Evolutionary conservation across 768 basidiomycete genomes (phyloP).

Genomic region (Fibroporia radiculosa): DNA sequence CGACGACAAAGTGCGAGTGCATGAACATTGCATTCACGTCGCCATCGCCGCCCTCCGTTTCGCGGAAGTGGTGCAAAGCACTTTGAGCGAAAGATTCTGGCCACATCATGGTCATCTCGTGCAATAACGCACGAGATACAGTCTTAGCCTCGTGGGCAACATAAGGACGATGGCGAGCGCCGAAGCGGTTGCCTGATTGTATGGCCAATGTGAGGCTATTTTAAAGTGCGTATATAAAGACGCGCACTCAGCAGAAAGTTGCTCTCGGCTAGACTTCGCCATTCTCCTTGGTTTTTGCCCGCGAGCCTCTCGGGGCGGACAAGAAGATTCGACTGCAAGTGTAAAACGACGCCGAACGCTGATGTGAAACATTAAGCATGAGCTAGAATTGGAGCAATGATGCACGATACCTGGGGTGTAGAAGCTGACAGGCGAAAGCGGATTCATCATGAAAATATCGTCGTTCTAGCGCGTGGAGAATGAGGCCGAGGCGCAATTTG

Average conservation of each 20-base stretch:
- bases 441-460: slow-evolving; percentile 30
- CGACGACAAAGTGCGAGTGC: slow-evolving; percentile 24
- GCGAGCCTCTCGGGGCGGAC: slow-evolving; percentile 19
- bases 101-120: slow-evolving; percentile 27
- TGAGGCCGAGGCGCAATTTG: not conserved
- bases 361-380: not conserved
- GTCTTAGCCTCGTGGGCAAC: slow-evolving; percentile 32
- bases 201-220: no score
- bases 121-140: slow-evolving; percentile 25
- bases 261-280: slow-evolving; percentile 29
- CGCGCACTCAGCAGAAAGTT: slow-evolving; percentile 26
- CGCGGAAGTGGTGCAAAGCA: slow-evolving; percentile 26
- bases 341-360: slow-evolving; percentile 31
- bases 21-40: slow-evolving; percentile 28
- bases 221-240: not conserved
- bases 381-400: not conserved
- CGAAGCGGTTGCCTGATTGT: slow-evolving; percentile 30
- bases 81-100: slow-evolving; percentile 22
- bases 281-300: slow-evolving; percentile 24
- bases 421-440: slow-evolving; percentile 25
- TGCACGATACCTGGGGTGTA: slow-evolving; percentile 23
- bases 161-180: slow-evolving; percentile 29
- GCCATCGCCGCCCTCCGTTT: slow-evolving; percentile 20
- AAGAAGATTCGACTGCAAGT: slow-evolving; percentile 25
- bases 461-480: slow-evolving; percentile 25